Conservation (phyloP, 495 filamentous ascomycete species). For the Lasiosphaeria hispida region DNA sequence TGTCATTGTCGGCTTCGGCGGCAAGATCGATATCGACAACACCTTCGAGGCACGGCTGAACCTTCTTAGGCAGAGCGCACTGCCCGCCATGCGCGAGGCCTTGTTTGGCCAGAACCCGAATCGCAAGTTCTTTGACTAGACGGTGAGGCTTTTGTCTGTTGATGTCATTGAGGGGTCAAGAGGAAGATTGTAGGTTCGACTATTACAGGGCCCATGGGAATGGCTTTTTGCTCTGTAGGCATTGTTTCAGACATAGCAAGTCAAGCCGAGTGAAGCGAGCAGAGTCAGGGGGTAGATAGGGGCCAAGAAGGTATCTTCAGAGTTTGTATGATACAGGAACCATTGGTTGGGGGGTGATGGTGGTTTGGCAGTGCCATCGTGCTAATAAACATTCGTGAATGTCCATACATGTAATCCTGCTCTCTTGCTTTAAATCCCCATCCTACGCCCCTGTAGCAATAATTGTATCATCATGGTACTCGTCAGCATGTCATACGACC, state of each 20-base stretch:
- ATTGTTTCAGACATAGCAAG: conserved; percentile 9
- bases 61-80: conserved; percentile 75
- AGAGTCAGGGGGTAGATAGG: not conserved
- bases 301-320: conserved; percentile 16
- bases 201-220: not conserved
- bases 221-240: conserved; percentile 5
- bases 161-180: not conserved
- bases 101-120: conserved; percentile 92
- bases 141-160: not conserved
- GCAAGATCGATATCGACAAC: conserved; percentile 98
- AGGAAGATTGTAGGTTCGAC: not conserved
- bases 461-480: not conserved
- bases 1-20: conserved; percentile 71
- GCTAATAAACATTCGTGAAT: conserved; percentile 18
- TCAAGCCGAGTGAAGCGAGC: not conserved
- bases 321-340: conserved; percentile 29
- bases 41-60: conserved; percentile 90
- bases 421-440: not conserved
- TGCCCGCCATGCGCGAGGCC: conserved; percentile 78
- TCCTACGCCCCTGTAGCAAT: not conserved
- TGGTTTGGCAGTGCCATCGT: conserved; percentile 10
- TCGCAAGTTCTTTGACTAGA: conserved; percentile 89
- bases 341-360: not conserved
- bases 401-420: not conserved
- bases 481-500: too few species aligned